Percentiles rank a stretch among this genome's conserved stretches.
phyloP scores from a whole-genome alignment of 805 yeast genomes.

The Ogataea haglerorum region DNA sequence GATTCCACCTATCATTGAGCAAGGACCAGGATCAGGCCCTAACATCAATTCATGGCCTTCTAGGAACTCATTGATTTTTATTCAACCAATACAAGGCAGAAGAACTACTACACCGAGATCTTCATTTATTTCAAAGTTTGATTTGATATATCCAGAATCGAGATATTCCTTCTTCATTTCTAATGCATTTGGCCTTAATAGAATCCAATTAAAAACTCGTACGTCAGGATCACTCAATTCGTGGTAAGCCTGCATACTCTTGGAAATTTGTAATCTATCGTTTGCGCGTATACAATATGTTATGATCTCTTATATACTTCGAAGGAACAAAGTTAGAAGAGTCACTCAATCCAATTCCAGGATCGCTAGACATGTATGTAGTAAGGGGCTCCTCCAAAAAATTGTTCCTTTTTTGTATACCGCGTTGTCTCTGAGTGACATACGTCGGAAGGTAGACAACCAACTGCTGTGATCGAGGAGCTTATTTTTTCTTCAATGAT shows the following conservation, averaged over 20 bases:
- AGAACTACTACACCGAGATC: constrained; percentile 76
- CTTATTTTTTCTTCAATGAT: too few relatives aligned
- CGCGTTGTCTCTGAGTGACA: too few relatives aligned
- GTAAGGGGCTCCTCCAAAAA: too few relatives aligned
- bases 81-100: constrained; percentile 84
- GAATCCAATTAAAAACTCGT: constrained; percentile 74
- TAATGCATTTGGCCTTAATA: constrained; percentile 72
- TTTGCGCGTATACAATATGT: constrained; percentile 58
- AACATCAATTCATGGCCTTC: constrained; percentile 52
- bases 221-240: constrained; percentile 62
- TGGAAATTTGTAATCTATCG: constrained; percentile 60
- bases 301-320: constrained; percentile 29
- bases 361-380: constrained; percentile 20
- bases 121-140: constrained; percentile 52
- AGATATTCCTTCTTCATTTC: constrained; percentile 63
- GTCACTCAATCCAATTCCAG: constrained; percentile 31
- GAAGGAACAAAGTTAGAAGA: constrained; percentile 33
- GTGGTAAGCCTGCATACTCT: constrained; percentile 60
- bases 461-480: too few relatives aligned
- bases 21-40: constrained; percentile 79
- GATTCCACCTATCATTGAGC: constrained; percentile 76
- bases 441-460: too few relatives aligned
- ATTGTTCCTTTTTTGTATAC: constrained; percentile 47
- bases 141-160: constrained; percentile 61
- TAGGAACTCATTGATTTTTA: constrained; percentile 54